Evolutionary conservation across 2,329 filamentous ascomycete species (phyloP).

Genomic region (Colletotrichum melonis): DNA sequence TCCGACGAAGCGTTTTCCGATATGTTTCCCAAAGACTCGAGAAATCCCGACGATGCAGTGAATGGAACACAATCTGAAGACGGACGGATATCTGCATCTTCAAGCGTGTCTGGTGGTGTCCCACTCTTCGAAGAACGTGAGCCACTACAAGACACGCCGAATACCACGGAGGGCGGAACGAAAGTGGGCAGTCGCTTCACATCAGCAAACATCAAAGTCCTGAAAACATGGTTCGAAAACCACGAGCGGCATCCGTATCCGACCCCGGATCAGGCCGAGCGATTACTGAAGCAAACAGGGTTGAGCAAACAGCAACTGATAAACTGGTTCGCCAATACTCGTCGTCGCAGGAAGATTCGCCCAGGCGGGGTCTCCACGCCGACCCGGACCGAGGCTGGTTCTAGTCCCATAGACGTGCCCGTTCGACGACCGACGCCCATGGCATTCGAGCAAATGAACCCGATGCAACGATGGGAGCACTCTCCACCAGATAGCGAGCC

Average conservation of each 20-base stretch:
- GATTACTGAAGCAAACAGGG: conserved; percentile 68
- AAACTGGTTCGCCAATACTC: conserved; percentile 79
- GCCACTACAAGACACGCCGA: background rate
- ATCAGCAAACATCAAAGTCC: conserved; percentile 51
- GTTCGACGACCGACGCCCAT: conserved; percentile 52
- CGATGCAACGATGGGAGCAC: conserved; percentile 36
- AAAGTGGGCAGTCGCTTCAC: conserved; percentile 28
- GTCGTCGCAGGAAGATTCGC: conserved; percentile 70
- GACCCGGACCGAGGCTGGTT: conserved; percentile 47
- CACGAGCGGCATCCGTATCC: conserved; percentile 75
- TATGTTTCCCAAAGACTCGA: background rate
- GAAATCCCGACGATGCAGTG: background rate
- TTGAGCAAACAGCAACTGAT: conserved; percentile 71
- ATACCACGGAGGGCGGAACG: background rate
- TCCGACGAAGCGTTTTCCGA: background rate
- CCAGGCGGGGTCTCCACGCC: conserved; percentile 63
- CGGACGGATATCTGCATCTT: background rate
- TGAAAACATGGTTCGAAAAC: conserved; percentile 72
- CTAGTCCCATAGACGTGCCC: conserved; percentile 66
- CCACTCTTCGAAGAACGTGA: background rate
- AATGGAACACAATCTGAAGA: background rate
- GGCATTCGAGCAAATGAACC: conserved; percentile 33
- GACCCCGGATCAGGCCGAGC: conserved; percentile 71
- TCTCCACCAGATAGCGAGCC: conserved; percentile 41
- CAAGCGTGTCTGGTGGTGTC: conserved; percentile 12